A percentile compares a stretch with the other conserved stretches of the same genome.
Conservation (phyloP, 1,284 basidiomycete species). For the Gymnopus androsaceus region DNA sequence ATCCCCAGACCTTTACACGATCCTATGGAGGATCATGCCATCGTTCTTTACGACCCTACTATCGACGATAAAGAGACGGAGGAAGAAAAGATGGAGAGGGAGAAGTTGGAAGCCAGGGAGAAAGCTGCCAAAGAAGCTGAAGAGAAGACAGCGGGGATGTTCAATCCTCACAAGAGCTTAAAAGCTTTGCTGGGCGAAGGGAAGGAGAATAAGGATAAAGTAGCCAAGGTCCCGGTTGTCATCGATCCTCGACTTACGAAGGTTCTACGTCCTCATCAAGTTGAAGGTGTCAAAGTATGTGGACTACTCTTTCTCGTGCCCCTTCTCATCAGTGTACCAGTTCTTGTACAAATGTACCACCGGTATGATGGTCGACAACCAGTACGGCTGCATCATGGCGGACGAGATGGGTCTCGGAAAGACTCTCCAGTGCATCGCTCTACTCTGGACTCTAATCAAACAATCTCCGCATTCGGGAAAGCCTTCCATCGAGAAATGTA, state of each 20-base stretch:
- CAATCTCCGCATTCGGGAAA: constrained; percentile 91
- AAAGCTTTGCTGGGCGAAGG: constrained; percentile 81
- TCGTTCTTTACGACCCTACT: constrained; percentile 97
- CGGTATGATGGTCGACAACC: constrained; percentile 89
- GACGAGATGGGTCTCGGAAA: constrained; percentile 99
- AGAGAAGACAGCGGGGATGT: constrained; percentile 69
- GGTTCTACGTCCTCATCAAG: constrained; percentile 93
- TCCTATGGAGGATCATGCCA: constrained; percentile 97
- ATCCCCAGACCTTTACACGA: constrained; percentile 93
- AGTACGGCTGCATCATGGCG: constrained; percentile 98
- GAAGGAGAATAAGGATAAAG: constrained; percentile 64
- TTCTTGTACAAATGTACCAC: constrained; percentile 96
- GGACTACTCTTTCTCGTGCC: not conserved
- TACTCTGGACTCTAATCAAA: constrained; percentile 96
- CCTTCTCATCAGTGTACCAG: constrained; percentile 37
- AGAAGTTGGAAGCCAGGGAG: constrained; percentile 70
- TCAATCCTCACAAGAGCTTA: constrained; percentile 91
- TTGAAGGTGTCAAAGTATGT: constrained; percentile 94
- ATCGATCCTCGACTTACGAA: constrained; percentile 89
- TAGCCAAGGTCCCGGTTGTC: constrained; percentile 91
- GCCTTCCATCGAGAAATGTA: constrained; percentile 93
- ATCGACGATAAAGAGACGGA: constrained; percentile 90
- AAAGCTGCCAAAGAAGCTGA: constrained; percentile 64
- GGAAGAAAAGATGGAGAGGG: constrained; percentile 71
- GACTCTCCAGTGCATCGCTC: constrained; percentile 94